Evolutionary conservation across 768 basidiomycete genomes (phyloP), one percentile per base, ranked within the genome.

Genomic region (Botryobasidium botryosum): DNA sequence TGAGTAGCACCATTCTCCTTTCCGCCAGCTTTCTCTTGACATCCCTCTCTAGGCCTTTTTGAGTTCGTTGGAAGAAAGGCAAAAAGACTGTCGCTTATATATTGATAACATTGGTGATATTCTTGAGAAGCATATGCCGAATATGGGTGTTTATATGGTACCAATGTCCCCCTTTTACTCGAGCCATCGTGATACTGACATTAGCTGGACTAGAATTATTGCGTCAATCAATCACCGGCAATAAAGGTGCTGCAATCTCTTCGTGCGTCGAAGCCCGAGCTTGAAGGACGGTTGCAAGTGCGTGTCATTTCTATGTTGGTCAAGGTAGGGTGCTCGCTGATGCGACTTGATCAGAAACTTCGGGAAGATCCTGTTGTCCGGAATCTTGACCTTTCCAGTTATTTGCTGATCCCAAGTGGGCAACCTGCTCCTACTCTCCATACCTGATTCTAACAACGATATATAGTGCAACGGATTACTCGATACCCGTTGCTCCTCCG

Each of bases 41-140:
- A 6, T 51, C 43, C 3, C 21, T 20, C 25, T 44, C 5, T 33
- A 83, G 81, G 70, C 77, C 0, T 88, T 96, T 58, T 62, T 90
- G 46, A 91, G 86, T 50, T 77, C 75, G 15, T 67, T 97, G 5
- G 92, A 99, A 57, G 83, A 86, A 50, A 71, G 91, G 3, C 92
- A 97, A 59, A 85, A 81, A 53, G 76, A 81, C 6, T 88, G 84
- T 53, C 68, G 92, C n/a, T 62, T 99, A 26, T 99, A 96, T 54
- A 67, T 97, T 21, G 85, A 91, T 59, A 68, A 64, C 20, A 80
- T 96, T 27, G 88, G 87, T 2, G 91, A 97, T 57, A 71, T 94
- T 43, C 60, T 97, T 28, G 62, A 77, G 36, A 68, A 59, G 29
- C 75, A 90, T 56, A 74, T 92, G 60, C 66, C 74, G 0, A 74